Percentiles rank a stretch among this genome's conserved stretches.
Evolutionary conservation across 1,139 yeast genomes (phyloP).

Genomic region (Kodamaea derodonti): DNA sequence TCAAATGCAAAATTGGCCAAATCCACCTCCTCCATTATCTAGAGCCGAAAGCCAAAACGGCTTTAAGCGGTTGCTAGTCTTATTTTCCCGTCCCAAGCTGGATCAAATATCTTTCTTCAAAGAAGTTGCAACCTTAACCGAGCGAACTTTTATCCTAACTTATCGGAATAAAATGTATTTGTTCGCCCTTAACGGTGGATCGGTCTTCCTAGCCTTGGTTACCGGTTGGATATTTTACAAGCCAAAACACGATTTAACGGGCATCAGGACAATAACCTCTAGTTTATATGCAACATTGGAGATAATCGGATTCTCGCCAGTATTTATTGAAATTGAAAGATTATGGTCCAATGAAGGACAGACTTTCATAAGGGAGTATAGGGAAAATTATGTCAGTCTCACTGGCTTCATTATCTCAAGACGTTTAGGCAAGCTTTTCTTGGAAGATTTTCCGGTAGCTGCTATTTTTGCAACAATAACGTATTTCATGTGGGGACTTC

Average conservation of each 20-base stretch:
- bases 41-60: constrained; percentile 6
- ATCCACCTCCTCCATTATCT: background rate
- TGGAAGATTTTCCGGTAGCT: constrained; percentile 21
- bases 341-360: constrained; percentile 21
- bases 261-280: constrained; percentile 20
- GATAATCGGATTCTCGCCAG: constrained; percentile 22
- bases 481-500: constrained; percentile 24
- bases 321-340: constrained; percentile 20
- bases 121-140: constrained; percentile 17
- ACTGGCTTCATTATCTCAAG: constrained; percentile 20
- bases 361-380: constrained; percentile 19
- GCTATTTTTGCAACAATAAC: constrained; percentile 18
- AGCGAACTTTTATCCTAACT: constrained; percentile 16
- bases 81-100: constrained; percentile 11
- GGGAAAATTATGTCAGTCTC: constrained; percentile 19
- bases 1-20: background rate
- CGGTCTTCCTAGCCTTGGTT: constrained; percentile 14
- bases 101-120: constrained; percentile 15
- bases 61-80: constrained; percentile 3
- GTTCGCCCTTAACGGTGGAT: constrained; percentile 18
- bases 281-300: constrained; percentile 20
- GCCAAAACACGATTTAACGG: constrained; percentile 16
- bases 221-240: constrained; percentile 23
- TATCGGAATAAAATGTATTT: constrained; percentile 17
- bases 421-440: constrained; percentile 17